Evolutionary conservation across 1,139 yeast genomes (phyloP), one percentile per base, ranked within the genome.

Genomic region (Hyphopichia buzzinii): DNA sequence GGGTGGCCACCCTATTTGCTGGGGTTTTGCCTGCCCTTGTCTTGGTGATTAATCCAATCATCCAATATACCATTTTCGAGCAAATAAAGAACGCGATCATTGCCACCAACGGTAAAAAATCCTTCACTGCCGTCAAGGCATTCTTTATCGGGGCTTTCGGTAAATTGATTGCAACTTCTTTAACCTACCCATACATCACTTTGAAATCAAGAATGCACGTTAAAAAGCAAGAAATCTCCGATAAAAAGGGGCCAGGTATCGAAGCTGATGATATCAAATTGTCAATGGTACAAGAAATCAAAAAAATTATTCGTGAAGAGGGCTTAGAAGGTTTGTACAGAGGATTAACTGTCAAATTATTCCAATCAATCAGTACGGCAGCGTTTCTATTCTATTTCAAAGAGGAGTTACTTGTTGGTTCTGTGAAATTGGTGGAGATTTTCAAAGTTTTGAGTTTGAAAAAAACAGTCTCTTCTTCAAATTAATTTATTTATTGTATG

Each of bases 341-440:
- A 35, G 97, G 97, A 1, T 74, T 90, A 46, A 67, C 77, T 34
- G 81, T 90, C 36, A 90, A 90, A 64, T 72, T 90, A 42, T 57
- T 83, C 23, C 97, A 90, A 62, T 81, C 92, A 39, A 88, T 90
- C 37, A 58, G 84, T 40, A 87, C 95, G 30, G 94, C 96, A 4
- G 97, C 96, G 1, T 85, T 90, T 53, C 72, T 90, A 51, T 90
- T 90, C 58, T 86, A 83, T 59, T 89, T 90, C 64, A 90, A 90
- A 65, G 97, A 90, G 58, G 92, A 86, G 59, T 74, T 89, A 46
- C 74, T 81, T 40, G 51, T 60, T 4, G 67, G 79, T n/a, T 70
- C 78, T 39, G 71, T 74, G 34, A 56, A 54, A 43, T 54, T 78
- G 42, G 68, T 77, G 34, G 66, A 62, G 41, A 49, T 71, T 22